phyloP scores from a whole-genome alignment of 768 basidiomycete species.

The Termitomyces sp. region DNA sequence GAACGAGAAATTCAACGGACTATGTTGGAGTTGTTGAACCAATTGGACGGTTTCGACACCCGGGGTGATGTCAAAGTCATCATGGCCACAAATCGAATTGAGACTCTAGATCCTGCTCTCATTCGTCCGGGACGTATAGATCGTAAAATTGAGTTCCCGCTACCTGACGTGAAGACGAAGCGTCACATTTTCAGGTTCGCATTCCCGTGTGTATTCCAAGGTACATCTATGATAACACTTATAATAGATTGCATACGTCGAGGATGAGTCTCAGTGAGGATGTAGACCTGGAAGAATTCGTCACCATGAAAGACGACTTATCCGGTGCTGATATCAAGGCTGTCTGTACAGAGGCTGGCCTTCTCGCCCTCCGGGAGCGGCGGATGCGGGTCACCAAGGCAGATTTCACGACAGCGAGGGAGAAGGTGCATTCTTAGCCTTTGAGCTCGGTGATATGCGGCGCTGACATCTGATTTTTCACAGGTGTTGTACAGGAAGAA shows the following conservation, averaged over 20 bases:
- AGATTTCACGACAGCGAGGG: slow-evolving; percentile 87
- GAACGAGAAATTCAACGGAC: slow-evolving; percentile 99
- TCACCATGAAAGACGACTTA: slow-evolving; percentile 93
- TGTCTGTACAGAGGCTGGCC: slow-evolving; percentile 97
- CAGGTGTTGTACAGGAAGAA: slow-evolving; percentile 94
- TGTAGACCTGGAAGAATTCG: slow-evolving; percentile 93
- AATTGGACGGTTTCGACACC: slow-evolving; percentile 98
- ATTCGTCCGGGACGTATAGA: slow-evolving; percentile 99
- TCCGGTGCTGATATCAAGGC: slow-evolving; percentile 99
- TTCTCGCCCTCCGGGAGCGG: slow-evolving; percentile 90
- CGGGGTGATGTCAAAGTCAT: slow-evolving; percentile 99
- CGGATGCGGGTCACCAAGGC: slow-evolving; percentile 92
- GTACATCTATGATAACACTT: neutral
- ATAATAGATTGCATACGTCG: slow-evolving; percentile 77
- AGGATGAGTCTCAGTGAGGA: slow-evolving; percentile 88
- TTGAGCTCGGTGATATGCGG: neutral
- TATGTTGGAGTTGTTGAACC: slow-evolving; percentile 97
- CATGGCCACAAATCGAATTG: slow-evolving; percentile 99
- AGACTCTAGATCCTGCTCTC: slow-evolving; percentile 94
- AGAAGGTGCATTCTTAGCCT: slow-evolving; percentile 66
- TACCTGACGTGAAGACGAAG: slow-evolving; percentile 98
- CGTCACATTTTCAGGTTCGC: slow-evolving; percentile 92
- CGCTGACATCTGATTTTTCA: slow-evolving; percentile 8
- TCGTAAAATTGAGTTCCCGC: slow-evolving; percentile 96
- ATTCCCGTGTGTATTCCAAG: neutral